These are phyloP conservation scores for Talaromyces ruber DNA, from an alignment of 495 filamentous ascomycete genomes.

Conservation along the genomic window DNA sequence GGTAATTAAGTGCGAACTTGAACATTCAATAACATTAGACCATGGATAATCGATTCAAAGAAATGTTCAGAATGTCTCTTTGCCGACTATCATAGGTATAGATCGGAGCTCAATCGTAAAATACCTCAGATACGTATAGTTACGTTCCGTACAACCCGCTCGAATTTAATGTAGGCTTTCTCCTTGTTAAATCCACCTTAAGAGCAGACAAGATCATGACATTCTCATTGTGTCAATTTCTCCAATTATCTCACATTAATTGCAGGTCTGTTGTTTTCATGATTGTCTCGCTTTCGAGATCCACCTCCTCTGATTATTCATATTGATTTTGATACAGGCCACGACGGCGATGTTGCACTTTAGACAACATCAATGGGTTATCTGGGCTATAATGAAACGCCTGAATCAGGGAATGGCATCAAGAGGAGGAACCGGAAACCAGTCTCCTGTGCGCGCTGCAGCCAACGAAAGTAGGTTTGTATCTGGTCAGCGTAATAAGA, in stretches of 20 bases:
- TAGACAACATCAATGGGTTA: background rate
- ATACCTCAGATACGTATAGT: background rate
- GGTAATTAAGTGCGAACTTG: background rate
- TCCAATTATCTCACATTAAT: too few relatives aligned
- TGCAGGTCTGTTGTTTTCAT: too few relatives aligned
- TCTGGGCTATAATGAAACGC: background rate
- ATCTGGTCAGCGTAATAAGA: background rate
- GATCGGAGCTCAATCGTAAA: background rate
- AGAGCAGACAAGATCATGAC: background rate
- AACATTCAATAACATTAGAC: background rate
- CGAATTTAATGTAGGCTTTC: background rate
- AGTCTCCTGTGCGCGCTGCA: background rate
- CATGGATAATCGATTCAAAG: background rate
- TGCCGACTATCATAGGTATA: background rate
- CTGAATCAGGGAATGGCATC: background rate
- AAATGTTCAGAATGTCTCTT: background rate
- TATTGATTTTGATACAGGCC: background rate
- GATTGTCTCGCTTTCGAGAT: background rate
- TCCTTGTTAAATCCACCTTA: background rate
- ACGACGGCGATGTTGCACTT: background rate
- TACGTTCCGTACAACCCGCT: background rate
- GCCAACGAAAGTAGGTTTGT: background rate
- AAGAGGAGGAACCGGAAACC: background rate
- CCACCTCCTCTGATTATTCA: background rate
- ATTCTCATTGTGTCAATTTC: background rate